A percentile compares a stretch with the other conserved stretches of the same genome.
These are phyloP conservation scores for Pelargonium australe DNA, from an alignment of 441 rosid species.

Conservation along the genomic window DNA sequence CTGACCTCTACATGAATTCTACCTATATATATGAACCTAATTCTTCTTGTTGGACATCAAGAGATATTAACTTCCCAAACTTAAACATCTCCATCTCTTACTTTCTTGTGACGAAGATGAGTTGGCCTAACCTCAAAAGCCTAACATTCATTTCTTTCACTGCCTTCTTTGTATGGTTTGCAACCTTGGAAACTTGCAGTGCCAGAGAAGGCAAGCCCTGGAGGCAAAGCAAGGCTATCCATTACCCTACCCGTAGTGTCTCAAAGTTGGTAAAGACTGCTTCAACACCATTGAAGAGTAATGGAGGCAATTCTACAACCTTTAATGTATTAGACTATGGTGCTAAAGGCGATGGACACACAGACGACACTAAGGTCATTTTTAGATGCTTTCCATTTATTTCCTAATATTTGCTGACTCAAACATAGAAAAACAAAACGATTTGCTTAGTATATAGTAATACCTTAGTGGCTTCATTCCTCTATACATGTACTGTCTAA, in stretches of 20 bases:
- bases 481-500: background rate
- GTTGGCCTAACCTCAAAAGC: constrained; percentile 22
- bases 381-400: background rate
- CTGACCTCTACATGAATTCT: background rate
- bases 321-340: constrained; percentile 48
- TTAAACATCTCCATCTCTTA: constrained; percentile 9
- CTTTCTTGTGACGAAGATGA: constrained; percentile 26
- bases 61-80: background rate
- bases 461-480: background rate
- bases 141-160: constrained; percentile 22
- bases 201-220: constrained; percentile 41
- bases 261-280: constrained; percentile 16
- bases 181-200: constrained; percentile 32
- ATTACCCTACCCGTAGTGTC: constrained; percentile 8
- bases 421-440: background rate
- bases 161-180: constrained; percentile 26
- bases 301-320: constrained; percentile 20
- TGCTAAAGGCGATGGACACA: constrained; percentile 59
- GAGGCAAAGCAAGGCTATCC: constrained; percentile 18
- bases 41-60: background rate
- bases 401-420: background rate
- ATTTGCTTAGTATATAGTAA: background rate
- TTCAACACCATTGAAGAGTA: constrained; percentile 8
- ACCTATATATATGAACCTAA: constrained; percentile 20
- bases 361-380: constrained; percentile 56